A percentile compares a stretch with the other conserved stretches of the same genome.
phyloP scores from a whole-genome alignment of 805 yeast species.

The Kurtzmaniella fragi region DNA sequence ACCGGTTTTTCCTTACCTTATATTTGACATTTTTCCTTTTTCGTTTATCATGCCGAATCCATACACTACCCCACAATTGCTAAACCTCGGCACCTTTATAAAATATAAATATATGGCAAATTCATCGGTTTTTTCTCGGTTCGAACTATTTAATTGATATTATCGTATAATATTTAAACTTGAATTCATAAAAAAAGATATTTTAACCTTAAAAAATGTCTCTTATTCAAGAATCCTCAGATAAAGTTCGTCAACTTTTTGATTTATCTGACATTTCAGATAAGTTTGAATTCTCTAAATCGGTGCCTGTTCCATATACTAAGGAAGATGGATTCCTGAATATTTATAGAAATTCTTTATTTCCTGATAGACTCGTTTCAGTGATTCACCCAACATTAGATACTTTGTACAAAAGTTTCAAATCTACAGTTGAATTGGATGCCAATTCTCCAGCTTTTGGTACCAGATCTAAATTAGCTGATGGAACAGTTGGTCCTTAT shows the following conservation, averaged over 20 bases:
- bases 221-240: slow-evolving; percentile 10
- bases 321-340: slow-evolving; percentile 45
- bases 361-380: slow-evolving; percentile 22
- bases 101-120: too few species aligned
- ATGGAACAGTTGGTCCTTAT: slow-evolving; percentile 28
- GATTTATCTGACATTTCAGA: slow-evolving; percentile 8
- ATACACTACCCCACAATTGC: too few species aligned
- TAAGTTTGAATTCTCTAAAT: slow-evolving; percentile 2
- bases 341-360: slow-evolving; percentile 38
- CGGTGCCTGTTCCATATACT: slow-evolving; percentile 33
- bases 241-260: slow-evolving; percentile 9
- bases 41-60: too few species aligned
- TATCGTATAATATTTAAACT: not conserved
- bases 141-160: too few species aligned
- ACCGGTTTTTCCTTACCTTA: too few species aligned
- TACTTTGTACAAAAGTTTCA: slow-evolving; percentile 44
- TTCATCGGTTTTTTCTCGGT: too few species aligned
- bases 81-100: too few species aligned
- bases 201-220: slow-evolving; percentile 5
- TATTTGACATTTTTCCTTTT: too few species aligned
- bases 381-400: slow-evolving; percentile 38
- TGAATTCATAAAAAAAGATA: slow-evolving; percentile 2
- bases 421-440: slow-evolving; percentile 31
- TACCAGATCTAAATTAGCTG: slow-evolving; percentile 22
- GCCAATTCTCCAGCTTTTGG: slow-evolving; percentile 44